These are phyloP conservation scores for Saturnispora halmiae DNA, from an alignment of 805 yeast species.

Conservation along the genomic window DNA sequence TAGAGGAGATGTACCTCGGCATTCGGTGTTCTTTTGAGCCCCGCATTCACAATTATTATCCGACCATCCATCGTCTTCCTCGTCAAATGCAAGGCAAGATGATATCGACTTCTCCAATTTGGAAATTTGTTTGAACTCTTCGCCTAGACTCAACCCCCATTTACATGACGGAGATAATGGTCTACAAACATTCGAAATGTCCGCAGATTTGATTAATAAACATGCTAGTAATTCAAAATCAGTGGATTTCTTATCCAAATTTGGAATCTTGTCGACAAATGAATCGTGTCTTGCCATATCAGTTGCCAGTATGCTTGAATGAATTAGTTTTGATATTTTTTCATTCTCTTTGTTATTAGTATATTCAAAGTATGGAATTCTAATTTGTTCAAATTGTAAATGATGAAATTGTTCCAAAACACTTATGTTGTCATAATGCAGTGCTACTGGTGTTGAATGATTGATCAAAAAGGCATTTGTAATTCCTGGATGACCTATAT, in stretches of 20 bases:
- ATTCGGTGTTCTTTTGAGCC: constrained; percentile 26
- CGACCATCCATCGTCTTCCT: not conserved
- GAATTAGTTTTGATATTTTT: constrained; percentile 9
- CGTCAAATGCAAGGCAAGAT: constrained; percentile 8
- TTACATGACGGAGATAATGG: constrained; percentile 65
- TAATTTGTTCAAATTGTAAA: constrained; percentile 45
- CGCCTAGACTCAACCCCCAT: constrained; percentile 77
- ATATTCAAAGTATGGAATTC: constrained; percentile 14
- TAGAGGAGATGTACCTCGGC: not conserved
- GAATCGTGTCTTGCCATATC: constrained; percentile 88
- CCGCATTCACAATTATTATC: constrained; percentile 27
- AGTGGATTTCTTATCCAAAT: constrained; percentile 21
- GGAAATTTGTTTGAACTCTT: constrained; percentile 67
- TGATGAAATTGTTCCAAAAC: constrained; percentile 80
- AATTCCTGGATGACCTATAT: constrained; percentile 95
- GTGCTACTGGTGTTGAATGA: constrained; percentile 54
- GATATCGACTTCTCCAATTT: constrained; percentile 34
- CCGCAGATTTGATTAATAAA: constrained; percentile 85
- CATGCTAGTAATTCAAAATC: constrained; percentile 42
- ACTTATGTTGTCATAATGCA: constrained; percentile 52
- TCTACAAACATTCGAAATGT: constrained; percentile 86
- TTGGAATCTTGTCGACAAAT: constrained; percentile 49
- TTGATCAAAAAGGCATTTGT: constrained; percentile 64
- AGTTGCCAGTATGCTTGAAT: constrained; percentile 54
- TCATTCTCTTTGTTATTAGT: not conserved